These are phyloP conservation scores for Candida boleticola DNA, from an alignment of 805 yeast species.

Conservation along the genomic window DNA sequence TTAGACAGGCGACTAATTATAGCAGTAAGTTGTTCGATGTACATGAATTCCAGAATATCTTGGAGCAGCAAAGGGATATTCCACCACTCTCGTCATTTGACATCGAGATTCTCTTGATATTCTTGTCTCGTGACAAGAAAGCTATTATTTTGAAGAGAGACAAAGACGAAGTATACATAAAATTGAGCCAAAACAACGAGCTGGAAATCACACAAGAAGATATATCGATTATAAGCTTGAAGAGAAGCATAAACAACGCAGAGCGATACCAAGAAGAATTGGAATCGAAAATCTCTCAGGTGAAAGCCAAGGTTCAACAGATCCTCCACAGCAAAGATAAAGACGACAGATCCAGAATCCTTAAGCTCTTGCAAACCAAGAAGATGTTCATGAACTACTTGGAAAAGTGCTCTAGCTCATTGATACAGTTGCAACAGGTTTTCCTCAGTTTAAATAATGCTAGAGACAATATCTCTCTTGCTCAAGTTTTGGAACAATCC, in stretches of 20 bases:
- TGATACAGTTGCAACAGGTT: constrained; percentile 21
- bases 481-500: constrained; percentile 25
- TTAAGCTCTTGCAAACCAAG: constrained; percentile 1
- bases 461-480: constrained; percentile 22
- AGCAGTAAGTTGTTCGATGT: constrained; percentile 2
- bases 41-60: not conserved
- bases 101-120: constrained; percentile 23
- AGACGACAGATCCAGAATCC: not conserved
- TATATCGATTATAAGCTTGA: constrained; percentile 26
- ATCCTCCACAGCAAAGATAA: constrained; percentile 3
- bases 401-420: constrained; percentile 14
- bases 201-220: constrained; percentile 24
- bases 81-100: constrained; percentile 17
- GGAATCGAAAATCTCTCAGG: constrained; percentile 16
- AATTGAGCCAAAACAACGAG: not conserved
- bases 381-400: constrained; percentile 15
- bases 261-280: constrained; percentile 17
- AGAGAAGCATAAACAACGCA: constrained; percentile 18
- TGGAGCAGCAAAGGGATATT: not conserved
- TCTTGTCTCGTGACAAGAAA: constrained; percentile 25
- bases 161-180: constrained; percentile 10
- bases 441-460: constrained; percentile 37
- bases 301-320: constrained; percentile 16
- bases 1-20: not conserved
- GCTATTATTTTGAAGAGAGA: constrained; percentile 5